Evolutionary conservation across 140 eudicot species (phyloP).

Genomic region (Senecio squalidus): DNA sequence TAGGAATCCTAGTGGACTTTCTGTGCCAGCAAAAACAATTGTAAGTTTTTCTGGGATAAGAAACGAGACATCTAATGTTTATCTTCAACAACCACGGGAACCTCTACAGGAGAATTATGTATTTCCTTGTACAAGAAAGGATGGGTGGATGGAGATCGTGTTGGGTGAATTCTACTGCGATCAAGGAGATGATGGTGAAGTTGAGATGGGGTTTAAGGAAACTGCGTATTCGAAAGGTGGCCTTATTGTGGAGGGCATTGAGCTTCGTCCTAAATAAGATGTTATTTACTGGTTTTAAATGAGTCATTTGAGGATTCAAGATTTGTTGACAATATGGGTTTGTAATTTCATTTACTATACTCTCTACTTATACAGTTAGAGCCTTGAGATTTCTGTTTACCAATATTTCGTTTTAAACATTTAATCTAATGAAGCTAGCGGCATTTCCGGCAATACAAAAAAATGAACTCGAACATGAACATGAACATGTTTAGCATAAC

Average conservation of each 20-base stretch:
- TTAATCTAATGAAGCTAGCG: no score
- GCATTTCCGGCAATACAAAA: no score
- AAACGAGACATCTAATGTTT: slow-evolving; percentile 11
- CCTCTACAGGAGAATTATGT: background rate
- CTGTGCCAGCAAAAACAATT: background rate
- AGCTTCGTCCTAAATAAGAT: slow-evolving; percentile 33
- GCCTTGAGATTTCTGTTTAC: no score
- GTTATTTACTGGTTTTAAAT: background rate
- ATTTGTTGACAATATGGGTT: background rate
- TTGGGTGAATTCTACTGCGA: slow-evolving; percentile 30
- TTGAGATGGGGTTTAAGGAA: slow-evolving; percentile 29
- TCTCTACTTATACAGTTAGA: no score
- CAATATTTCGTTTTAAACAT: no score
- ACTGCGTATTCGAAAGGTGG: slow-evolving; percentile 12
- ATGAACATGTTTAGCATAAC: no score
- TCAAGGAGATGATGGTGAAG: slow-evolving; percentile 19
- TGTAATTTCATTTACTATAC: no score
- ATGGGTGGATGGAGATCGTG: slow-evolving; percentile 57
- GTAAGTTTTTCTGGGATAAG: slow-evolving; percentile 14
- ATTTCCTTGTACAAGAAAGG: slow-evolving; percentile 21
- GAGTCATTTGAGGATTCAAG: background rate
- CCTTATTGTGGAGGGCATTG: slow-evolving; percentile 35
- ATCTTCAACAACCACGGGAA: slow-evolving; percentile 11
- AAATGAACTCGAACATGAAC: no score
- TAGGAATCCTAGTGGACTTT: slow-evolving; percentile 10